Conservation (phyloP, 2,329 filamentous ascomycete genomes). For the Aspergillus spinulosporus region DNA sequence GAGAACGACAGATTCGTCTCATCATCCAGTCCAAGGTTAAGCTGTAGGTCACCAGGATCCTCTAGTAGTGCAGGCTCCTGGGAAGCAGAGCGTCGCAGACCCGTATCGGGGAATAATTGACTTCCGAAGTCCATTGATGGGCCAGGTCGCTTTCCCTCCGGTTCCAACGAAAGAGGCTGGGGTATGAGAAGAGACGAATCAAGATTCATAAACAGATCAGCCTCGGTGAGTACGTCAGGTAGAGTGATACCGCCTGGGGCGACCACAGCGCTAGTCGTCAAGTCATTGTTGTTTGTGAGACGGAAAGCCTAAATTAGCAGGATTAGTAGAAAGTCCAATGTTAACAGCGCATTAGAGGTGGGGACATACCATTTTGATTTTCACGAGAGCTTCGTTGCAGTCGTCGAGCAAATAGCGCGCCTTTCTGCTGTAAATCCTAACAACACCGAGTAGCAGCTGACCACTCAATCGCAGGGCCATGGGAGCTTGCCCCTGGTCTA, state of each 20-base stretch:
- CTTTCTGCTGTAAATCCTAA: slow-evolving; percentile 96
- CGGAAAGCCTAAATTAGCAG: slow-evolving; percentile 72
- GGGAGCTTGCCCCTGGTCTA: slow-evolving; percentile 86
- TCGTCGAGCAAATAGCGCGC: slow-evolving; percentile 94
- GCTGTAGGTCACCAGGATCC: slow-evolving; percentile 61
- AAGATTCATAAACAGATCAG: slow-evolving; percentile 80
- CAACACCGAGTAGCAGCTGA: slow-evolving; percentile 90
- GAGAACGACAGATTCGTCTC: slow-evolving; percentile 62
- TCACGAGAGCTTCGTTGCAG: slow-evolving; percentile 94
- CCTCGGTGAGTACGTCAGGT: slow-evolving; percentile 88
- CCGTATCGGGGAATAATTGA: slow-evolving; percentile 74
- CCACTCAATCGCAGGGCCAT: slow-evolving; percentile 93
- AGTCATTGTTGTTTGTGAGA: slow-evolving; percentile 89
- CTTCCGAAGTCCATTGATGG: slow-evolving; percentile 61
- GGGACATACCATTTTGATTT: slow-evolving; percentile 87
- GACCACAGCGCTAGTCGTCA: slow-evolving; percentile 72
- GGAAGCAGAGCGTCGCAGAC: slow-evolving; percentile 47
- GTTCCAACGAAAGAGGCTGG: slow-evolving; percentile 59
- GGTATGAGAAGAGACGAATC: slow-evolving; percentile 83
- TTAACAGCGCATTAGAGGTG: background rate
- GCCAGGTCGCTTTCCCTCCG: slow-evolving; percentile 37
- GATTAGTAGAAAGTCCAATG: slow-evolving; percentile 33
- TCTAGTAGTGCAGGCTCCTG: slow-evolving; percentile 58
- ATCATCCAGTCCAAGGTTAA: slow-evolving; percentile 65
- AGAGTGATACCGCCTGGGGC: slow-evolving; percentile 83